Conservation (phyloP, 164 flowering plant species). For the Tinospora cordifolia region DNA sequence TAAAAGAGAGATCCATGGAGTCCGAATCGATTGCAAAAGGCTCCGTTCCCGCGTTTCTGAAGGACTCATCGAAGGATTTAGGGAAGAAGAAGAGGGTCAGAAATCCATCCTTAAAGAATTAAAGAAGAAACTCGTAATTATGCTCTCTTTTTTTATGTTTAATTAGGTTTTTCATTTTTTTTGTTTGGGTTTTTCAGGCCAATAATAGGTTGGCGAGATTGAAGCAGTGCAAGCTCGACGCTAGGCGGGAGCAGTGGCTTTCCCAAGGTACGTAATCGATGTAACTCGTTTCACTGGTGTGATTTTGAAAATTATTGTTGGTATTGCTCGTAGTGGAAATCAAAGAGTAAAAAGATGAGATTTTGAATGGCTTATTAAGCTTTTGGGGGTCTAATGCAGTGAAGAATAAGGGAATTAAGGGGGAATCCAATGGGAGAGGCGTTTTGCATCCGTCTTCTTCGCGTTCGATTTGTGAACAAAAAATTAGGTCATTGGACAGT, state of each 20-base stretch:
- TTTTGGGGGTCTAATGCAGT: background rate
- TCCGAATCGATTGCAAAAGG: conserved; percentile 46
- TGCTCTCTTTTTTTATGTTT: background rate
- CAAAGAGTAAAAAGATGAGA: too few relatives aligned
- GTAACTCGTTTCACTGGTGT: background rate
- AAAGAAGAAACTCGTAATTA: background rate
- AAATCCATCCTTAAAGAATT: background rate
- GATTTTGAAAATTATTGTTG: background rate
- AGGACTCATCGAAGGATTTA: conserved; percentile 48
- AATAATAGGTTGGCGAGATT: conserved; percentile 63
- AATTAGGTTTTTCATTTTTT: background rate
- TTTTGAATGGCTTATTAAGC: background rate
- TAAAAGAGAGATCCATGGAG: conserved; percentile 31
- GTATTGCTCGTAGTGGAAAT: background rate
- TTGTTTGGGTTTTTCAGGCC: conserved; percentile 30
- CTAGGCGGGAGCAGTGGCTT: conserved; percentile 67
- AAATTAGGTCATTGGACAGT: too few relatives aligned
- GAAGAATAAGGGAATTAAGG: too few relatives aligned
- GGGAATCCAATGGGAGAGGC: too few relatives aligned
- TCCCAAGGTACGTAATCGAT: conserved; percentile 13
- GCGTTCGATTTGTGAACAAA: too few relatives aligned
- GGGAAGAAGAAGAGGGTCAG: conserved; percentile 69
- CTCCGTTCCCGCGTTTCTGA: conserved; percentile 31
- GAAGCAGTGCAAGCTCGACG: conserved; percentile 85
- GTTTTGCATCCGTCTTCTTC: too few relatives aligned